phyloP scores from a whole-genome alignment of 495 filamentous ascomycete species.

The Xylaria sp. region DNA sequence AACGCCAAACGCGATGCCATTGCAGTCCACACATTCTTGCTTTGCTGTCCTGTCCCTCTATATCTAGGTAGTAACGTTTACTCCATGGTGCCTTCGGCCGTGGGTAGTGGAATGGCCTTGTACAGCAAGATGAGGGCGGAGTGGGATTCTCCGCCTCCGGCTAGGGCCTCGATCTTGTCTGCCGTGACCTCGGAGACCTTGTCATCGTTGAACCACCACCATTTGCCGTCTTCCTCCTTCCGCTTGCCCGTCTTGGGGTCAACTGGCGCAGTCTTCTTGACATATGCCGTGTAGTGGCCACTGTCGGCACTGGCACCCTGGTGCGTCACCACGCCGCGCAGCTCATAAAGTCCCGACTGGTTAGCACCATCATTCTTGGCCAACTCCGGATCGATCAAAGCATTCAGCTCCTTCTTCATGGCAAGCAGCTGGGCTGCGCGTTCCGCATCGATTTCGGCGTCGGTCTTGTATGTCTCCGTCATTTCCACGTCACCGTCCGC shows the following conservation, averaged over 20 bases:
- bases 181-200: constrained; percentile 91
- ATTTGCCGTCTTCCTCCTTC: constrained; percentile 85
- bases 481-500: constrained; percentile 72
- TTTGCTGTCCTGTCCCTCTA: constrained; percentile 10
- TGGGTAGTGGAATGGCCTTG: constrained; percentile 73
- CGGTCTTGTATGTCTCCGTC: constrained; percentile 83
- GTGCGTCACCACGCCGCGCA: constrained; percentile 95
- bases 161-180: constrained; percentile 88
- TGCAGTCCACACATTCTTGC: constrained; percentile 21
- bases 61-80: constrained; percentile 21
- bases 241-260: constrained; percentile 73
- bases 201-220: constrained; percentile 99
- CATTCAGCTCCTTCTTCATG: constrained; percentile 84
- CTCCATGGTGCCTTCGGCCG: constrained; percentile 50
- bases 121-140: constrained; percentile 94
- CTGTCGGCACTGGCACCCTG: constrained; percentile 97
- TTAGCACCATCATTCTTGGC: constrained; percentile 82
- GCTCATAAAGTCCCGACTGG: constrained; percentile 91
- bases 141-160: constrained; percentile 95
- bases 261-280: constrained; percentile 81
- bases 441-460: constrained; percentile 89
- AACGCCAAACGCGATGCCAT: constrained; percentile 25
- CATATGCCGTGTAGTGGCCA: constrained; percentile 96
- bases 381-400: constrained; percentile 73
- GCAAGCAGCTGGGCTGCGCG: constrained; percentile 71